phyloP scores from a whole-genome alignment of 768 basidiomycete species.

The Agrocybe pediades region DNA sequence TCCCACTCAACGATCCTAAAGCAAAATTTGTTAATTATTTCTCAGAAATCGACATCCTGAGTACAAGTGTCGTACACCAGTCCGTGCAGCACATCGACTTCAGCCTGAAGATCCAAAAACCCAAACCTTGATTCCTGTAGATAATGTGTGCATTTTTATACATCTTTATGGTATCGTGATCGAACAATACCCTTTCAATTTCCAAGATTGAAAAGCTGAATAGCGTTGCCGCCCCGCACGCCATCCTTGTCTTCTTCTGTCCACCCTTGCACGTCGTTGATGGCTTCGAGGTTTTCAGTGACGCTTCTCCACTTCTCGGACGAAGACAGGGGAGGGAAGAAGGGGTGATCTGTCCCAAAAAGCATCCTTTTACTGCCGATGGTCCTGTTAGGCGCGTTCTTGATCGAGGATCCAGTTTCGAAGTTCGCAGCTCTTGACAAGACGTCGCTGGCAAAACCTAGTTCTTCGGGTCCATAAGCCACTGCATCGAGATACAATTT shows the following conservation, averaged over 20 bases:
- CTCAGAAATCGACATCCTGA: slow-evolving; percentile 92
- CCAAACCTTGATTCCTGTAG: slow-evolving; percentile 28
- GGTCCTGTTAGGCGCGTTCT: slow-evolving; percentile 36
- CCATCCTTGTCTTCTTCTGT: slow-evolving; percentile 56
- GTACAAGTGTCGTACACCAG: slow-evolving; percentile 90
- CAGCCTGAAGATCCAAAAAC: slow-evolving; percentile 90
- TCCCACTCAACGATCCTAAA: too few relatives aligned
- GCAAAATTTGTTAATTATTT: not conserved
- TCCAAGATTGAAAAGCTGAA: slow-evolving; percentile 63
- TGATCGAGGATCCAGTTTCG: slow-evolving; percentile 31
- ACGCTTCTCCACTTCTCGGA: slow-evolving; percentile 83
- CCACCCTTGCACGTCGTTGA: slow-evolving; percentile 67
- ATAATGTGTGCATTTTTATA: not conserved
- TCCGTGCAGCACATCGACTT: slow-evolving; percentile 95
- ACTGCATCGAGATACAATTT: slow-evolving; percentile 85
- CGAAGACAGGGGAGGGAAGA: slow-evolving; percentile 79
- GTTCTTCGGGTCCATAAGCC: slow-evolving; percentile 85
- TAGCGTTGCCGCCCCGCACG: slow-evolving; percentile 74
- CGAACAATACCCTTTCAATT: slow-evolving; percentile 18
- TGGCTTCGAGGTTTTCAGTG: slow-evolving; percentile 82
- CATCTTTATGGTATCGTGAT: slow-evolving; percentile 3
- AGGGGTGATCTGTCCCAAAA: slow-evolving; percentile 89
- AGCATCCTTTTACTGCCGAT: slow-evolving; percentile 63
- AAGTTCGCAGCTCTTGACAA: slow-evolving; percentile 62
- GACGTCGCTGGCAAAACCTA: slow-evolving; percentile 74